Evolutionary conservation across 352 stramenopile genomes (phyloP), one percentile per base, ranked within the genome.

Genomic region (Pythium phragmiticola): DNA sequence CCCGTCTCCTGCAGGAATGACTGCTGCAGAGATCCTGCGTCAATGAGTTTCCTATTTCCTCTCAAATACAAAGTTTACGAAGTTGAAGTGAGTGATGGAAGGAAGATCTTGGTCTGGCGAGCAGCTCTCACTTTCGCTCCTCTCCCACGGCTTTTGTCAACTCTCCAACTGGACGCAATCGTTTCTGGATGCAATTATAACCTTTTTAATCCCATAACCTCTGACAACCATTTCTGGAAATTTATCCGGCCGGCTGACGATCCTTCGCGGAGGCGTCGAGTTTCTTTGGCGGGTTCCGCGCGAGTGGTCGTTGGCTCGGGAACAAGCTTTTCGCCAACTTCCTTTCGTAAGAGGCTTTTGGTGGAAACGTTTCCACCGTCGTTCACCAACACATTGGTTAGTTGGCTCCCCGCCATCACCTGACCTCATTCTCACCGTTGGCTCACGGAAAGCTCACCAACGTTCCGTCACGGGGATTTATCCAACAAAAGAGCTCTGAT

Each of bases 211-310:
- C 12, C 0, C 7, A 66, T 60, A 55, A 7, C 59, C 59, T 66
- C n/a, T n/a, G 4, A 45, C 19, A 62, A 46, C 16, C 21, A 21
- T 57, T 61, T 51, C 2, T 55, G 42, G 26, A 37, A 56, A 36
- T 21, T 14, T 47, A 0, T 9, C 7, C 2, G 3, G 34, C 3
- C 2, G 11, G 17, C 13, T 17, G 36, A 50, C 56, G 55, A 65
- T 69, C 63, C 55, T 65, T 69, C 56, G 26, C 28, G 49, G 47
- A 57, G 60, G 55, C 47, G 65, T 65, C 63, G 55, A 61, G 55
- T 69, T 65, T 65, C 65, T 60, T 65, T 50, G 21, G 37, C 21
- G 13, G 34, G 34, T 39, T 39, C 34, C 34, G 11, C 34, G 21
- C 30, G 33, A 30, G 19, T 36, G 51, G 34, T 58, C 51, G 51